A percentile compares a stretch with the other conserved stretches of the same genome.
Evolutionary conservation across 768 basidiomycete genomes (phyloP).

Genomic region (Agrocybe praecox): DNA sequence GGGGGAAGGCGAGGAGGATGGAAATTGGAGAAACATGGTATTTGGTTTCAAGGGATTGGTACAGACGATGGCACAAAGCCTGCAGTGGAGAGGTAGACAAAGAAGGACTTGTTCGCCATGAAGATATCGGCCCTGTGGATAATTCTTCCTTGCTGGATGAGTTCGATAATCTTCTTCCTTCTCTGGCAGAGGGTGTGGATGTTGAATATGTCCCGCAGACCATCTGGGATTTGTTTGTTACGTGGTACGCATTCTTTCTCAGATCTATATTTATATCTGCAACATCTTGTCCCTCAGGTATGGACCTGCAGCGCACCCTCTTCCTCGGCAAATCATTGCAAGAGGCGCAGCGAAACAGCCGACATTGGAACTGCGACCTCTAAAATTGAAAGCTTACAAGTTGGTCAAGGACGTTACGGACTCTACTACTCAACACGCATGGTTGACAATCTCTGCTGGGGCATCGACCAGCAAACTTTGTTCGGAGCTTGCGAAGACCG

Average conservation of each 20-base stretch:
- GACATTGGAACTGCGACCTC: conserved; percentile 74
- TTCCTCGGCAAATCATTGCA: conserved; percentile 70
- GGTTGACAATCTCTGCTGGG: conserved; percentile 51
- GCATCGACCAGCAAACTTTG: conserved; percentile 49
- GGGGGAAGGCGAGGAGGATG: conserved; percentile 50
- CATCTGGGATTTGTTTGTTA: conserved; percentile 67
- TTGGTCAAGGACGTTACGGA: conserved; percentile 36
- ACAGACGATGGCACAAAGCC: conserved; percentile 73
- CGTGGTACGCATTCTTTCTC: conserved; percentile 58
- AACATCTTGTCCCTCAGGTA: conserved; percentile 54
- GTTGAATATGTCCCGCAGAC: conserved; percentile 75
- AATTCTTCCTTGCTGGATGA: conserved; percentile 67
- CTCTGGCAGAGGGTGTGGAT: conserved; percentile 63
- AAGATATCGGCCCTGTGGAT: conserved; percentile 73
- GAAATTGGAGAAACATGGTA: conserved; percentile 77
- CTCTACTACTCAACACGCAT: conserved; percentile 26
- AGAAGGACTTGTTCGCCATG: conserved; percentile 60
- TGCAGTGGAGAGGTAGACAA: conserved; percentile 72
- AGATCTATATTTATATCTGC: background rate
- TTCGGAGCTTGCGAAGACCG: conserved; percentile 39
- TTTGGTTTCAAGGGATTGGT: conserved; percentile 73
- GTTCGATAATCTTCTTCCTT: conserved; percentile 46
- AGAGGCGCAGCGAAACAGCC: conserved; percentile 53
- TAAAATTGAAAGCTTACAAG: conserved; percentile 58
- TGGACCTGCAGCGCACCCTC: conserved; percentile 53